Base-by-base conservation (phyloP, 1,284 basidiomycete genomes). In the Flammula alnicola region DNA sequence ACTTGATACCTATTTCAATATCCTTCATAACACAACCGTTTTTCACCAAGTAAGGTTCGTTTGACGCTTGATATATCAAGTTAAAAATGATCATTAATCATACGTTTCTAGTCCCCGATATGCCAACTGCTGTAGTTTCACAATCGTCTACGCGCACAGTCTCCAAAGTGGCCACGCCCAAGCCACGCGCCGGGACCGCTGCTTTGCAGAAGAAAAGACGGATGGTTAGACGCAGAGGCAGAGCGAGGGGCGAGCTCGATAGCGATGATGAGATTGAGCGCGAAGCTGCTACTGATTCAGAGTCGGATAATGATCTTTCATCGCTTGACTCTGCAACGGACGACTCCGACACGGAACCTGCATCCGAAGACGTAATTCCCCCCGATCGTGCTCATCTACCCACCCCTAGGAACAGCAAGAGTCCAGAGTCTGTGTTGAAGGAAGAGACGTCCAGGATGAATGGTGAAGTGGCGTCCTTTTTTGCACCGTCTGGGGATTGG, bases 241-340 rank as follows among this genome's bases (percentile, higher is more conserved):
- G 83, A 58, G 83, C 72, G 5, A 76, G 73, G 57, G 71, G 73
- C 51, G 77, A 70, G 23, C 71, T 81, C 25, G 82, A 80, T 47
- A 89, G 86, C 56, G 87, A 89, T 57, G 87, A 90, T 19, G 87
- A 89, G 66, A 76, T 90, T 51, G 80, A 80, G 69, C 76, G 88
- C 51, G 86, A 85, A 67, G 75, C 72, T 8, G 79, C 73, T 57
- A 81, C 85, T 26, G 86, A 88, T 65, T 84, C 86, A 9, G 81
- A 80, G 44, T 73, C 73, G n/a, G 85, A 84, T 54, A 76, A 81
- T 57, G 77, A 70, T 54, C 68, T 70, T 45, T 84, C 83, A 43
- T 84, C 82, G 32, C 59, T 73, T 54, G 78, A 76, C 59, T 86
- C 84, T 32, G 81, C 74, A 39, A 79, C 80, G 42, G 86, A 86